Conservation (phyloP, 2,329 filamentous ascomycete species). For the Amphichorda felina region DNA sequence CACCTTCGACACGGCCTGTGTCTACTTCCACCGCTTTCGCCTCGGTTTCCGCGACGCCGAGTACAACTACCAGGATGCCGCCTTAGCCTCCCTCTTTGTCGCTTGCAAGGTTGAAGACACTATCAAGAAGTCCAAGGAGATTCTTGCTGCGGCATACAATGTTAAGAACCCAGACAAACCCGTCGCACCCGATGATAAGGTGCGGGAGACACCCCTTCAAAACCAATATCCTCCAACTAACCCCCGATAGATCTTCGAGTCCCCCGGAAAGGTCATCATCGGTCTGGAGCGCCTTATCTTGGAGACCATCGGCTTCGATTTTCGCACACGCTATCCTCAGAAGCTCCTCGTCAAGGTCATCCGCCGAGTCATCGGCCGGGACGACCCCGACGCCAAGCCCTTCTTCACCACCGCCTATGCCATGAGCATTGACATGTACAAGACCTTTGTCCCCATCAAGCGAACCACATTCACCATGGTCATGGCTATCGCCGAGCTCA, state of each 20-base stretch:
- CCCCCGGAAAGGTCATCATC: constrained; percentile 67
- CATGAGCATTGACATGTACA: constrained; percentile 81
- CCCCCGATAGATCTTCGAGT: constrained; percentile 58
- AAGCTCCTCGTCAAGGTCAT: constrained; percentile 73
- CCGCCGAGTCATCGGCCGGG: constrained; percentile 33
- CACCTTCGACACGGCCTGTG: constrained; percentile 83
- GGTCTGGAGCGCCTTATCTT: constrained; percentile 87
- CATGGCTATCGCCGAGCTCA: constrained; percentile 70
- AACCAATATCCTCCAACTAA: not conserved
- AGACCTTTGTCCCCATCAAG: constrained; percentile 86
- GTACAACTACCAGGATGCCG: constrained; percentile 78
- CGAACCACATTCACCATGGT: constrained; percentile 79
- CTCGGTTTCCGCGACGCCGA: constrained; percentile 72
- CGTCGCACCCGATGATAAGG: constrained; percentile 71
- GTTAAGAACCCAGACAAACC: constrained; percentile 58
- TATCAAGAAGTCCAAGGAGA: constrained; percentile 89
- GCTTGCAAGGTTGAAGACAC: constrained; percentile 98
- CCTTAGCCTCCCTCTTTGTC: constrained; percentile 77
- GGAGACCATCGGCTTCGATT: constrained; percentile 88
- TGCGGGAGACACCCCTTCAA: constrained; percentile 22
- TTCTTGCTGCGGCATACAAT: constrained; percentile 83
- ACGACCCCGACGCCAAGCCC: constrained; percentile 8
- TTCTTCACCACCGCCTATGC: constrained; percentile 63
- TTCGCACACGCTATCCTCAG: constrained; percentile 79
- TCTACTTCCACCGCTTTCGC: constrained; percentile 90